phyloP scores from a whole-genome alignment of 2,329 filamentous ascomycete genomes.

The Tolypocladium album region DNA sequence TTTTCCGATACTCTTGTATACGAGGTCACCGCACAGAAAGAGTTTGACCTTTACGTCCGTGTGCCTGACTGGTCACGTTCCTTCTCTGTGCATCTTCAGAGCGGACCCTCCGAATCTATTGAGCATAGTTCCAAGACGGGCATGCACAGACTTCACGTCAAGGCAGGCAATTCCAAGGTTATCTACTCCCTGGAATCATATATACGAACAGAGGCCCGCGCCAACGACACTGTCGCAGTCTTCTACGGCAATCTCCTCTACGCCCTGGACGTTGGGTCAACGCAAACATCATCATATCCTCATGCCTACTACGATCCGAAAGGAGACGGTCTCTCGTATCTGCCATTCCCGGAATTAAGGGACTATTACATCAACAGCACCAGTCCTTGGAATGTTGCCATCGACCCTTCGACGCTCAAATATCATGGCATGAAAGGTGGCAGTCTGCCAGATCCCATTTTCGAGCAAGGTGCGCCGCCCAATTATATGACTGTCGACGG shows the following conservation, averaged over 20 bases:
- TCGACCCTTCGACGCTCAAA: constrained; percentile 13
- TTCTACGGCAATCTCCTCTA: constrained; percentile 33
- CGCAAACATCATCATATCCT: constrained; percentile 11
- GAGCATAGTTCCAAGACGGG: constrained; percentile 6
- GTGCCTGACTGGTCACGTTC: constrained; percentile 14
- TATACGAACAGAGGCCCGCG: constrained; percentile 11
- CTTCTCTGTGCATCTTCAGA: constrained; percentile 7
- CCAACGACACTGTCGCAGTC: constrained; percentile 26
- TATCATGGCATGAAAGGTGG: constrained; percentile 11
- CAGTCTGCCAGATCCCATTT: constrained; percentile 15
- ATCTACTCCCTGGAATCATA: constrained; percentile 7
- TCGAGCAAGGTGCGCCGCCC: constrained; percentile 18
- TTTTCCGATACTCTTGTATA: constrained; percentile 16
- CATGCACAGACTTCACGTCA: constrained; percentile 10
- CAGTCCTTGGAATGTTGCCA: constrained; percentile 16
- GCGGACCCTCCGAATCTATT: constrained; percentile 6
- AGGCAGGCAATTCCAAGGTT: constrained; percentile 8
- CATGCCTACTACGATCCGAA: constrained; percentile 9
- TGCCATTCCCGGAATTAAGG: constrained; percentile 14
- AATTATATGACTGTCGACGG: constrained; percentile 24
- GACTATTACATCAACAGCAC: constrained; percentile 21
- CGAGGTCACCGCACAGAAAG: constrained; percentile 13
- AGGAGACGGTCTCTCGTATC: constrained; percentile 6
- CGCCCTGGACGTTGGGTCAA: constrained; percentile 23
- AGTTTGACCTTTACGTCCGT: constrained; percentile 17